A percentile compares a stretch with the other conserved stretches of the same genome.
Conservation (phyloP, 2,329 filamentous ascomycete species). For the Helotiales sp. region DNA sequence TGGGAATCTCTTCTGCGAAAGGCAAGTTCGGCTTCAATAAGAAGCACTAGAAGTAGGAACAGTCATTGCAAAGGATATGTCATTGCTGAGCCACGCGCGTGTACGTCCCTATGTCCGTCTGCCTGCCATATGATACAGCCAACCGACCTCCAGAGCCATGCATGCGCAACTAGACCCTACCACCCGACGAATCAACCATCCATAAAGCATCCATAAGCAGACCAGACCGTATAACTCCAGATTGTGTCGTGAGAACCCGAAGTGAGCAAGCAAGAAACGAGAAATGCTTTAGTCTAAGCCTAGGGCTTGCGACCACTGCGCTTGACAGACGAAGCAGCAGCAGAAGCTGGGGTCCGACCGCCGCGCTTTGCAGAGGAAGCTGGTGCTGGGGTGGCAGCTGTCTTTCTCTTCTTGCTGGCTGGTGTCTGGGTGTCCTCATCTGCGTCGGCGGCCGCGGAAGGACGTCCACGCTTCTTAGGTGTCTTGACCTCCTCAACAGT, state of each 20-base stretch:
- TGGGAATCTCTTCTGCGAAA: neutral
- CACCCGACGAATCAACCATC: neutral
- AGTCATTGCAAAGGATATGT: neutral
- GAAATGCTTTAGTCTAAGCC: neutral
- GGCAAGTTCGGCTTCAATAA: neutral
- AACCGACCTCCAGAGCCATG: neutral
- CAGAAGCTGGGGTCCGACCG: neutral
- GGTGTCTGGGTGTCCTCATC: constrained; percentile 18
- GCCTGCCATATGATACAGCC: neutral
- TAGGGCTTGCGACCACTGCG: neutral
- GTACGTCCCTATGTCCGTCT: neutral
- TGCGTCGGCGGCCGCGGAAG: neutral
- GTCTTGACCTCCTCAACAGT: neutral
- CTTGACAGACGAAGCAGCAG: neutral
- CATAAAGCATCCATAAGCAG: neutral
- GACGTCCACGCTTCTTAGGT: constrained; percentile 21
- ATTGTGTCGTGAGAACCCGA: constrained; percentile 5
- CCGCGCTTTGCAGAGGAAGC: constrained; percentile 13
- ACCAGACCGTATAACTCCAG: constrained; percentile 7
- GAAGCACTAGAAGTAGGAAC: neutral
- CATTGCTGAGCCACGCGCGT: neutral
- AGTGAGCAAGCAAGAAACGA: neutral
- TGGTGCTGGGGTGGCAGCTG: constrained; percentile 5
- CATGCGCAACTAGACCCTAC: neutral
- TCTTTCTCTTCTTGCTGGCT: constrained; percentile 15